Evolutionary conservation across 148 eudicot genomes (phyloP).

Genomic region (Drosera capensis): DNA sequence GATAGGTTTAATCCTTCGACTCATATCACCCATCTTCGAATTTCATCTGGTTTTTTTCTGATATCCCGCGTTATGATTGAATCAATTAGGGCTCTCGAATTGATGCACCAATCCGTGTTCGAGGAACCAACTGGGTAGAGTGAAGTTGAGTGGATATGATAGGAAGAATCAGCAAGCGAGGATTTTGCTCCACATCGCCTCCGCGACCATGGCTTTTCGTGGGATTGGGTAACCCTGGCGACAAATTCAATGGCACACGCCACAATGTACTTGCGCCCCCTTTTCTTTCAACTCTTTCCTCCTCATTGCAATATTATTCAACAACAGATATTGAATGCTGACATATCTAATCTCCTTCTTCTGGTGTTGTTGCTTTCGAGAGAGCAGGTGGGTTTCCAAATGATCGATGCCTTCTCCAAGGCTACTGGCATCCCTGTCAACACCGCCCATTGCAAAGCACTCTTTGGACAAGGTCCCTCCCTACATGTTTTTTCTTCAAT

Average conservation of each 20-base stretch:
- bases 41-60: no score
- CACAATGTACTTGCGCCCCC: slow-evolving; percentile 73
- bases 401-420: slow-evolving; percentile 66
- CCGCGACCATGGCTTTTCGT: slow-evolving; percentile 75
- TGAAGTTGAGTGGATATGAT: no score
- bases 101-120: no score
- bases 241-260: slow-evolving; percentile 64
- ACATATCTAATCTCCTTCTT: not conserved
- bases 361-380: not conserved
- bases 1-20: no score
- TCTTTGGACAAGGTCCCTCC: slow-evolving; percentile 62
- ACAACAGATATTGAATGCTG: not conserved
- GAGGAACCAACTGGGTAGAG: no score
- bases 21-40: no score
- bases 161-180: slow-evolving; percentile 7
- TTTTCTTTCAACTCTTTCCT: not conserved
- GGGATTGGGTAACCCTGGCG: slow-evolving; percentile 85
- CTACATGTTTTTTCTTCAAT: not conserved
- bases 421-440: slow-evolving; percentile 47
- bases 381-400: slow-evolving; percentile 51
- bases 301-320: no score
- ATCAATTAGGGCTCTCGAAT: no score
- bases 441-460: slow-evolving; percentile 63
- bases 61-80: no score
- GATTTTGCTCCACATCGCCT: slow-evolving; percentile 14